These are phyloP conservation scores for Cystobasidiaceae sp. DNA, from an alignment of 1,284 basidiomycete species.

Conservation along the genomic window DNA sequence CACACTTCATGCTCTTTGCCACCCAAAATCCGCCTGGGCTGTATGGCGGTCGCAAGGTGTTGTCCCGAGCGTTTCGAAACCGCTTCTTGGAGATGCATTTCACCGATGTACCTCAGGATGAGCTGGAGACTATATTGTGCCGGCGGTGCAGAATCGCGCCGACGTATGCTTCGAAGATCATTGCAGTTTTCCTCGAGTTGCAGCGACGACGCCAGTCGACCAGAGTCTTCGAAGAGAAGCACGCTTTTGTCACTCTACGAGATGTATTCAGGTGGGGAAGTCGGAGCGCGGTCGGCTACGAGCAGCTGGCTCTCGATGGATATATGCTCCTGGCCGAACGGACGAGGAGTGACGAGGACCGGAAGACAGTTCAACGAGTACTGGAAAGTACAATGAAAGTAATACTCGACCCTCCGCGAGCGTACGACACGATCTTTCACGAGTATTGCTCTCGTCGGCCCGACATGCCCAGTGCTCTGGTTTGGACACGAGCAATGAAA, in stretches of 20 bases:
- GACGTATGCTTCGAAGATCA: slow-evolving; percentile 85
- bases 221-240: slow-evolving; percentile 94
- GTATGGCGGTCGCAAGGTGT: slow-evolving; percentile 92
- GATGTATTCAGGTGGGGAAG: slow-evolving; percentile 98
- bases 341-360: slow-evolving; percentile 77
- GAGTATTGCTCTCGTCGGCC: slow-evolving; percentile 45
- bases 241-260: slow-evolving; percentile 91
- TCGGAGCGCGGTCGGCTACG: slow-evolving; percentile 72
- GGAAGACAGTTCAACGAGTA: slow-evolving; percentile 80
- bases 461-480: slow-evolving; percentile 52
- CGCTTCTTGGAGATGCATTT: slow-evolving; percentile 99
- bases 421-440: slow-evolving; percentile 60
- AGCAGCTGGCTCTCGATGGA: slow-evolving; percentile 90
- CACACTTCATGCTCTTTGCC: slow-evolving; percentile 96
- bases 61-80: slow-evolving; percentile 94
- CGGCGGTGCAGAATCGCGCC: slow-evolving; percentile 85
- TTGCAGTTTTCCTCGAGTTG: slow-evolving; percentile 85
- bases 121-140: slow-evolving; percentile 87
- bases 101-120: slow-evolving; percentile 88
- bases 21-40: slow-evolving; percentile 97
- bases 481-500: slow-evolving; percentile 92
- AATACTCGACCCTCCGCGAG: slow-evolving; percentile 62
- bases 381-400: slow-evolving; percentile 89
- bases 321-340: slow-evolving; percentile 98
- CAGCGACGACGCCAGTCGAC: slow-evolving; percentile 85